Conservation (phyloP, 805 yeast species). For the Metschnikowia orientalis region DNA sequence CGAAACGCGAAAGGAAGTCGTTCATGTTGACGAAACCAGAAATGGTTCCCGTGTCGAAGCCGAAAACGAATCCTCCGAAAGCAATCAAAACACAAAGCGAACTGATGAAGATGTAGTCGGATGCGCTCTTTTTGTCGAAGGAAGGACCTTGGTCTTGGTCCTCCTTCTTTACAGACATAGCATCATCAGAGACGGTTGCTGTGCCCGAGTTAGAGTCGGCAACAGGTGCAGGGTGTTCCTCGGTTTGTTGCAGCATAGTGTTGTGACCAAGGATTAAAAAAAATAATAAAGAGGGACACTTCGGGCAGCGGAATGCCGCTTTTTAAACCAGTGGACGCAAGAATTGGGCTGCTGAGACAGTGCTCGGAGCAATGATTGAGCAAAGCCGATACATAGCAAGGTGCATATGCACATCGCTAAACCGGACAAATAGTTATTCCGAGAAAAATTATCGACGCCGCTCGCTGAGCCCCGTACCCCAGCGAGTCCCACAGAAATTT, state of each 20-base stretch:
- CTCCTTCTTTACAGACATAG: conserved; percentile 7
- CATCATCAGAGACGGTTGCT: conserved; percentile 4
- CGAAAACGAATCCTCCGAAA: conserved; percentile 74
- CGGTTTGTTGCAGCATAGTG: conserved; percentile 1
- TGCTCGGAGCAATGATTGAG: conserved; percentile 1
- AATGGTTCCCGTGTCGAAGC: conserved; percentile 77
- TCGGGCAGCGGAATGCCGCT: no score
- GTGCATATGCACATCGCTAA: conserved; percentile 1
- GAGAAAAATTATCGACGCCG: no score
- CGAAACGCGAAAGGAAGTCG: conserved; percentile 53
- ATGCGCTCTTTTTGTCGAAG: conserved; percentile 12
- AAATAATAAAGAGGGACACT: no score
- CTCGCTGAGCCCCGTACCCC: no score
- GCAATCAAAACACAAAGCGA: conserved; percentile 54
- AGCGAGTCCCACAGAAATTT: no score
- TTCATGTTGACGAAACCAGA: conserved; percentile 66
- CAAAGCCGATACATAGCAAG: neutral
- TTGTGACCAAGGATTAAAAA: neutral
- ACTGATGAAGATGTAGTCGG: conserved; percentile 28
- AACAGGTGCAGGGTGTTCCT: neutral
- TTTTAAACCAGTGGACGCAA: no score
- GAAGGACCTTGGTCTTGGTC: conserved; percentile 6
- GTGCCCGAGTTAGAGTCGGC: conserved; percentile 10
- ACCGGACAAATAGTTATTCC: conserved; percentile 2
- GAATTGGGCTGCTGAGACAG: neutral